Conservation (phyloP, 192 early-diverging fungal species). For the Backusella luteola region DNA sequence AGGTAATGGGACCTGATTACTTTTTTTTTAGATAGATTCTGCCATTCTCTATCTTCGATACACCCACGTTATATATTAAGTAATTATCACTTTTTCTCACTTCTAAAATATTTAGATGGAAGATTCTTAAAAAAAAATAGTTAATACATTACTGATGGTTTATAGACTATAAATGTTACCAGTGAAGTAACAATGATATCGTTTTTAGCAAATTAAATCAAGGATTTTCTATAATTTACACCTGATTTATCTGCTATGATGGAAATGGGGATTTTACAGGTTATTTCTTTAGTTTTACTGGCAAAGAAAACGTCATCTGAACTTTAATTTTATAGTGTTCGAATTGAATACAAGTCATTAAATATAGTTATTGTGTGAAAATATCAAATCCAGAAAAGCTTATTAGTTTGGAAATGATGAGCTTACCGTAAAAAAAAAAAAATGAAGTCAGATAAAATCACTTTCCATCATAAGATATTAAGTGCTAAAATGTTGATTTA, state of each 20-base stretch:
- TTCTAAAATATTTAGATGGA: neutral
- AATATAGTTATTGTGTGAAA: neutral
- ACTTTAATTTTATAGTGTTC: neutral
- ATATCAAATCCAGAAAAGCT: neutral
- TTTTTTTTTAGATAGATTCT: neutral
- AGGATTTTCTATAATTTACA: neutral
- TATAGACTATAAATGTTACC: neutral
- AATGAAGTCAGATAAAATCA: neutral
- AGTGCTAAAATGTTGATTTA: neutral
- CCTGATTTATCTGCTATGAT: neutral
- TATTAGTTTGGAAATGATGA: neutral
- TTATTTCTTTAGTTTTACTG: neutral
- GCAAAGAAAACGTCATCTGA: neutral
- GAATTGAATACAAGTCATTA: neutral
- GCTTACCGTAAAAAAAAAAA: neutral
- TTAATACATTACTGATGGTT: neutral
- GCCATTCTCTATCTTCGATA: neutral
- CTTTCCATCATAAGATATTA: neutral
- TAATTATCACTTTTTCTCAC: neutral
- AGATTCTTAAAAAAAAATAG: neutral
- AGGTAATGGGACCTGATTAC: neutral
- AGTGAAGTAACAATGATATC: neutral
- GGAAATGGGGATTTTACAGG: neutral
- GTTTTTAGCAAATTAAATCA: neutral
- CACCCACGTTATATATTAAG: neutral